phyloP scores from a whole-genome alignment of 148 eudicot genomes.

The Simmondsia chinensis region DNA sequence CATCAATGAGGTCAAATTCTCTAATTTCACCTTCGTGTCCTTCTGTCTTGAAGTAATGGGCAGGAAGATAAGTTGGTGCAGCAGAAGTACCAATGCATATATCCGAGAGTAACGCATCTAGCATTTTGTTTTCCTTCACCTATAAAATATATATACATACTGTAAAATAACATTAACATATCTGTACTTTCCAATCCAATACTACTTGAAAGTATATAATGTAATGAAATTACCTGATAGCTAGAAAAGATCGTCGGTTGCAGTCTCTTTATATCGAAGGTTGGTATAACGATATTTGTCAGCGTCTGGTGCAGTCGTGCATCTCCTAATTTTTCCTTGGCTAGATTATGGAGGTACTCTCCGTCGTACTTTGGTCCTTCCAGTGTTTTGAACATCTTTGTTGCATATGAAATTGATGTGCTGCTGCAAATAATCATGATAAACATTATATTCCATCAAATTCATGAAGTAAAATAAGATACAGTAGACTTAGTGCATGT shows the following conservation, averaged over 20 bases:
- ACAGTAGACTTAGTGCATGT: not conserved
- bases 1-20: conserved; percentile 37
- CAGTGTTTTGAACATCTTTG: conserved; percentile 12
- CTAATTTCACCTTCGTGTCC: conserved; percentile 11
- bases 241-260: conserved; percentile 37
- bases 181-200: not conserved
- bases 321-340: conserved; percentile 23
- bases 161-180: not conserved
- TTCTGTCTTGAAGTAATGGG: conserved; percentile 23
- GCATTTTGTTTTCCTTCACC: conserved; percentile 24
- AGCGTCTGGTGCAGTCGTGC: conserved; percentile 22
- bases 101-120: conserved; percentile 33
- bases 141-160: not conserved
- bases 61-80: conserved; percentile 40
- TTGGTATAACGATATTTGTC: conserved; percentile 37
- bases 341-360: conserved; percentile 19
- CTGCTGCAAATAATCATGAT: no score
- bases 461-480: no score
- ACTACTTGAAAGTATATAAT: not conserved
- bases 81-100: conserved; percentile 41
- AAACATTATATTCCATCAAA: not conserved
- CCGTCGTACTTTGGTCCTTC: conserved; percentile 38
- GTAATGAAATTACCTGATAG: conserved; percentile 16
- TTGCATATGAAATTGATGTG: conserved; percentile 1
- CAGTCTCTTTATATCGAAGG: conserved; percentile 36